Evolutionary conservation across 129 eudicot genomes (phyloP).

Genomic region (Heracleum sosnowskyi): DNA sequence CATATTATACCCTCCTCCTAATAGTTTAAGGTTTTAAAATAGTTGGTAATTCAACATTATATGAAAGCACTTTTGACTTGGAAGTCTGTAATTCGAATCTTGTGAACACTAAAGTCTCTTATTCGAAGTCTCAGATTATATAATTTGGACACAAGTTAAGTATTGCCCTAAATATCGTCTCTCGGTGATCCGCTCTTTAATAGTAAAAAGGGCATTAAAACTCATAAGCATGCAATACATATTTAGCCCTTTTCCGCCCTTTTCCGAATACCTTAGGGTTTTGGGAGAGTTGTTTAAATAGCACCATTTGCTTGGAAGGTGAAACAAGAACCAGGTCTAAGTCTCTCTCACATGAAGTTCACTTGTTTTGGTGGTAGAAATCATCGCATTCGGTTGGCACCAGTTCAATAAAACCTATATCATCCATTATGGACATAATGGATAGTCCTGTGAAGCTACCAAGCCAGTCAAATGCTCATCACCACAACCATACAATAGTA

Average conservation of each 20-base stretch:
- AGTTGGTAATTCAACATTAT: neutral
- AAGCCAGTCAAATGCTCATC: slow-evolving; percentile 35
- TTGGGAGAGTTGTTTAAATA: neutral
- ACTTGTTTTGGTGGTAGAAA: slow-evolving; percentile 20
- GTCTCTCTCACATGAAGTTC: neutral
- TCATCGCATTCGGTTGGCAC: slow-evolving; percentile 36
- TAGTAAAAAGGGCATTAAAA: neutral
- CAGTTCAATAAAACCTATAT: slow-evolving; percentile 25
- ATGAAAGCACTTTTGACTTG: neutral
- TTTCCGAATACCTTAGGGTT: neutral
- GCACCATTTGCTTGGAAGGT: neutral
- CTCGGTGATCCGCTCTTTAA: neutral
- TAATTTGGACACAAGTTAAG: neutral
- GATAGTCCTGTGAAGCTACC: slow-evolving; percentile 36
- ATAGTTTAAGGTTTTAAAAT: neutral
- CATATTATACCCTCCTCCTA: neutral
- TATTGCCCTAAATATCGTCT: neutral
- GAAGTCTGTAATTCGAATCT: neutral
- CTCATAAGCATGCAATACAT: neutral
- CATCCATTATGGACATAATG: slow-evolving; percentile 38
- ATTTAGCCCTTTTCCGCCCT: neutral
- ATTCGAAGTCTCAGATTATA: neutral
- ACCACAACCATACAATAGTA: slow-evolving; percentile 39
- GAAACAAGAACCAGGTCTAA: neutral
- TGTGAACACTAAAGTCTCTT: too few species aligned